These are phyloP conservation scores for Emmonsia crescens DNA, from an alignment of 2,329 filamentous ascomycete genomes.

Conservation along the genomic window DNA sequence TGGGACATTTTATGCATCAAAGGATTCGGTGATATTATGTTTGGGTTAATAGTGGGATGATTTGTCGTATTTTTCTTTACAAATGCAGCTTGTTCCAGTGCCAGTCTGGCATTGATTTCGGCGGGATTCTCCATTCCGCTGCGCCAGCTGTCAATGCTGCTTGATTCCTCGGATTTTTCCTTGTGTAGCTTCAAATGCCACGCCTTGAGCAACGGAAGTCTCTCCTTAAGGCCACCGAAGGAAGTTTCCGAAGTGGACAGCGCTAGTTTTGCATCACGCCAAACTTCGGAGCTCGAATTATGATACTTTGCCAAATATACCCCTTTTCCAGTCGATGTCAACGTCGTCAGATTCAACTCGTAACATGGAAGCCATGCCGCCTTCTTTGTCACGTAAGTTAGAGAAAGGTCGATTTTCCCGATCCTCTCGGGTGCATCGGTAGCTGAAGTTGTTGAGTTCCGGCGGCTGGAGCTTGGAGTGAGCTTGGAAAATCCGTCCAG, in stretches of 20 bases:
- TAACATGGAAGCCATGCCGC: constrained; percentile 53
- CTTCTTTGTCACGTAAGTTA: constrained; percentile 50
- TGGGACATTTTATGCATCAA: neutral
- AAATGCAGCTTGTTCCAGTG: neutral
- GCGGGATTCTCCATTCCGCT: constrained; percentile 9
- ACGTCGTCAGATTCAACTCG: constrained; percentile 51
- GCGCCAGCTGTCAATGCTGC: constrained; percentile 13
- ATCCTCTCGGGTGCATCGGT: constrained; percentile 12
- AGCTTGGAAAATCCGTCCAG: constrained; percentile 23
- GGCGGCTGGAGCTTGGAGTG: constrained; percentile 20
- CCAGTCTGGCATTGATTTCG: constrained; percentile 9
- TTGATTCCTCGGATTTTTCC: constrained; percentile 15
- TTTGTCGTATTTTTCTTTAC: neutral
- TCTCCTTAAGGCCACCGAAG: constrained; percentile 46
- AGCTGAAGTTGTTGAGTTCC: constrained; percentile 19
- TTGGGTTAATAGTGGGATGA: neutral
- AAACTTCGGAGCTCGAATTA: constrained; percentile 54
- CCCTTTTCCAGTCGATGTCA: constrained; percentile 41
- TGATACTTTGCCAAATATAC: constrained; percentile 53
- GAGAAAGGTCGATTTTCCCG: constrained; percentile 28
- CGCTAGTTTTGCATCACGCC: constrained; percentile 49
- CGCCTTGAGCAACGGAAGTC: constrained; percentile 43
- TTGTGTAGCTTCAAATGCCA: constrained; percentile 47
- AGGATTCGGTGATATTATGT: neutral
- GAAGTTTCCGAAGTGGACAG: constrained; percentile 54